phyloP scores from a whole-genome alignment of 306 rosid species.

The Ormosia emarginata region DNA sequence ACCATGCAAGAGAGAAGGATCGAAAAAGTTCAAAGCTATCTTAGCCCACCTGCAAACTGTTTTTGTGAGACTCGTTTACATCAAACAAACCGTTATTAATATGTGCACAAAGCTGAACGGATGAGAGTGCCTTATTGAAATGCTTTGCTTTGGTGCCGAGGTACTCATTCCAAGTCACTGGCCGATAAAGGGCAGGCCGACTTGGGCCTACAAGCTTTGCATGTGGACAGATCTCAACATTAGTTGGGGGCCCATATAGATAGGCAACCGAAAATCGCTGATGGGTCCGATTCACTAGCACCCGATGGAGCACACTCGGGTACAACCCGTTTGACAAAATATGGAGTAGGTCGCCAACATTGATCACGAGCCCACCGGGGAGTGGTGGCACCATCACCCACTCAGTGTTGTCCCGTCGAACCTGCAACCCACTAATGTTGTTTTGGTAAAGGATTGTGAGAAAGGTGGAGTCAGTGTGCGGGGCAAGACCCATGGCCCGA shows the following conservation, averaged over 20 bases:
- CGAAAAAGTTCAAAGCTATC: background rate
- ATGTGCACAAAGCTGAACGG: conserved; percentile 43
- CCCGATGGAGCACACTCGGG: conserved; percentile 74
- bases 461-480: conserved; percentile 85
- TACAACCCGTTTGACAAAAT: conserved; percentile 74
- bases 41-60: conserved; percentile 54
- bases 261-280: conserved; percentile 65
- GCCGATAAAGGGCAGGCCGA: conserved; percentile 58
- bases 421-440: conserved; percentile 73
- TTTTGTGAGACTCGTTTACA: conserved; percentile 42
- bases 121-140: conserved; percentile 75
- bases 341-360: conserved; percentile 71
- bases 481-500: conserved; percentile 93
- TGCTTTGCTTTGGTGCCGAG: conserved; percentile 79
- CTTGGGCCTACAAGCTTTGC: conserved; percentile 57
- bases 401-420: conserved; percentile 44
- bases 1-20: conserved; percentile 27
- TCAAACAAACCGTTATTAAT: conserved; percentile 45
- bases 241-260: conserved; percentile 60
- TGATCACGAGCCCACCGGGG: conserved; percentile 42
- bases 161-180: conserved; percentile 89
- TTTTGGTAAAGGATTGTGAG: conserved; percentile 70
- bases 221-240: conserved; percentile 62
- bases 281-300: conserved; percentile 61
- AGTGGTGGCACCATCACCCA: conserved; percentile 76